These are phyloP conservation scores for Euphorbia celastroides DNA, from an alignment of 441 rosid species.

Conservation along the genomic window DNA sequence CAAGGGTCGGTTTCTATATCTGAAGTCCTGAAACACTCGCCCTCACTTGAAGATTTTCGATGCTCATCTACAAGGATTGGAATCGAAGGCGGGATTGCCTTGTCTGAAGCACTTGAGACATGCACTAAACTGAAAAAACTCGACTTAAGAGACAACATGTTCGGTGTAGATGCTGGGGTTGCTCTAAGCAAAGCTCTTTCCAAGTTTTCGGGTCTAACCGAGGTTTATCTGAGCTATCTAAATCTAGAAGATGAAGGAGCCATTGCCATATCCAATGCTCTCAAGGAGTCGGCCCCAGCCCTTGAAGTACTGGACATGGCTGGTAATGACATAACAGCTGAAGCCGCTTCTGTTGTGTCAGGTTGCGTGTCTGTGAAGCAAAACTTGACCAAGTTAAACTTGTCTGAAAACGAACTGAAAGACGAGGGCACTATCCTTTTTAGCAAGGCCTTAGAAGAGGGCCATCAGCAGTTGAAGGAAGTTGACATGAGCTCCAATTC, in stretches of 20 bases:
- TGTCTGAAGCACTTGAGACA: slow-evolving; percentile 60
- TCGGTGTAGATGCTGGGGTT: slow-evolving; percentile 75
- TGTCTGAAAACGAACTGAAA: slow-evolving; percentile 89
- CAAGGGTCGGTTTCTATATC: slow-evolving; percentile 77
- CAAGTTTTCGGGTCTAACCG: slow-evolving; percentile 44
- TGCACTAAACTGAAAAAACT: slow-evolving; percentile 64
- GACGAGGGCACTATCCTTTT: slow-evolving; percentile 74
- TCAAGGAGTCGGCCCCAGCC: slow-evolving; percentile 60
- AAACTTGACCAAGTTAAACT: slow-evolving; percentile 58
- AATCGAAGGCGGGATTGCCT: slow-evolving; percentile 69
- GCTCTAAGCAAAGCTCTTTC: slow-evolving; percentile 67
- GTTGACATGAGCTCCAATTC: slow-evolving; percentile 63
- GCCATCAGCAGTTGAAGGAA: slow-evolving; percentile 48
- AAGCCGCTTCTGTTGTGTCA: slow-evolving; percentile 52
- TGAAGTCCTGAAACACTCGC: slow-evolving; percentile 57
- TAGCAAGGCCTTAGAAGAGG: slow-evolving; percentile 61
- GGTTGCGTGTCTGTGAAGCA: slow-evolving; percentile 61
- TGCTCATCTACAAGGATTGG: slow-evolving; percentile 88
- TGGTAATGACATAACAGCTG: slow-evolving; percentile 80
- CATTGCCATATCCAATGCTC: slow-evolving; percentile 47
- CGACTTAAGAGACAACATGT: slow-evolving; percentile 89
- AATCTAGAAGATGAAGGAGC: slow-evolving; percentile 84
- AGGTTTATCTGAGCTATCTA: slow-evolving; percentile 75
- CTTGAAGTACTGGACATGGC: slow-evolving; percentile 82
- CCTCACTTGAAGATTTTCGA: slow-evolving; percentile 59